Evolutionary conservation across 495 filamentous ascomycete species (phyloP), one percentile per base, ranked within the genome.

Genomic region (Penicillium silybi): DNA sequence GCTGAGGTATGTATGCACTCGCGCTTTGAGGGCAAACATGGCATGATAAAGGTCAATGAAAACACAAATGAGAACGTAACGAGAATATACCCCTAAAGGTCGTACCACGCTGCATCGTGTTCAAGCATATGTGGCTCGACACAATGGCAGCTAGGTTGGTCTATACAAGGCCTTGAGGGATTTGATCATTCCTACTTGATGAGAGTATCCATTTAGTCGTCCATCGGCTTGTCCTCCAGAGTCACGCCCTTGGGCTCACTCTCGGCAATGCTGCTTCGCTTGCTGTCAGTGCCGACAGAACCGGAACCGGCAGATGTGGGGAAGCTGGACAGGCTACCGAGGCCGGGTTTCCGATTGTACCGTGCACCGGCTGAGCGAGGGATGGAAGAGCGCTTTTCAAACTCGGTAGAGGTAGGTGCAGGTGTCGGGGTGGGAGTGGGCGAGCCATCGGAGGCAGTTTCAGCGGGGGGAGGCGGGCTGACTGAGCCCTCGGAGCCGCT

Each of bases 191-290:
- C 15, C 16, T 26, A 47, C 44, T 15, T 10, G 44, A n/a, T 5
- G 45, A 46, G 16, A 25, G 44, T 11, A 44, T 39, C 18, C 22
- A 32, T 39, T 67, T 58, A 91, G 69, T 93, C 86, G 67, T 92
- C 86, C 88, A 92, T 90, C 13, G 90, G 86, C 68, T 80, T 83
- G 64, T 96, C 90, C 50, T 84, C 85, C 68, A 96, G 77, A 48
- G 84, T 87, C 22, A 95, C 88, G 19, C 90, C 88, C 52, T 77
- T 70, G 7, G 68, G 79, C 62, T 79, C 69, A 62, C 72, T 65
- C 49, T 75, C 65, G 46, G 61, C 64, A 18, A 73, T 43, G 50
- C 74, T 78, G 56, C 67, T 77, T 42, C 75, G 71, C 56, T 70
- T 75, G 54, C 81, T 69, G 46, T 70, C 61, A 22, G 73, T 52